Conservation (phyloP, 805 yeast species). For the Starmerella vitae region DNA sequence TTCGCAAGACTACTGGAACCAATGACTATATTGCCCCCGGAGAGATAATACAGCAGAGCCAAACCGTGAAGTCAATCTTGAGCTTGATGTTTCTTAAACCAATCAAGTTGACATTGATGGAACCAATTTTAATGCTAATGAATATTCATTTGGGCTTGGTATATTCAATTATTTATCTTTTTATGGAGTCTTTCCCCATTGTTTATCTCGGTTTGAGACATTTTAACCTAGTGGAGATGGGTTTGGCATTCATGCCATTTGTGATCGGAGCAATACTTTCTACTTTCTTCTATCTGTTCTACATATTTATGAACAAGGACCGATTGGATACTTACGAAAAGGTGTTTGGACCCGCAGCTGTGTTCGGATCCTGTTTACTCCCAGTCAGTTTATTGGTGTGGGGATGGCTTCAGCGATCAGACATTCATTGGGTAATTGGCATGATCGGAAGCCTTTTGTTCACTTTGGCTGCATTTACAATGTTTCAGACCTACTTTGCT, state of each 20-base stretch:
- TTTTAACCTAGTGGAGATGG: conserved; percentile 37
- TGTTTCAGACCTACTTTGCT: conserved; percentile 41
- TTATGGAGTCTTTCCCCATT: conserved; percentile 51
- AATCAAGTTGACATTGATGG: conserved; percentile 33
- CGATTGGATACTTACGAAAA: conserved; percentile 8
- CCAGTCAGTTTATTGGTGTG: conserved; percentile 40
- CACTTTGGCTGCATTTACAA: conserved; percentile 31
- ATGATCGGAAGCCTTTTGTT: conserved; percentile 34
- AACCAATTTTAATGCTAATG: conserved; percentile 45
- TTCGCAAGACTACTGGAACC: conserved; percentile 33
- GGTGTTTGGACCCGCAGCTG: conserved; percentile 24
- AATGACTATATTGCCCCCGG: conserved; percentile 13
- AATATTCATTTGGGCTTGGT: conserved; percentile 39
- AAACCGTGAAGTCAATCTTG: conserved; percentile 2
- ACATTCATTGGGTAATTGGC: conserved; percentile 34
- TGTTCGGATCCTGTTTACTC: conserved; percentile 32
- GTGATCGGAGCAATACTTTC: conserved; percentile 36
- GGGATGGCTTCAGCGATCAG: conserved; percentile 38
- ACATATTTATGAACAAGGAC: conserved; percentile 3
- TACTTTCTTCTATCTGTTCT: conserved; percentile 12
- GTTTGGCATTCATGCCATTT: conserved; percentile 36
- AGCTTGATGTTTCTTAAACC: conserved; percentile 28
- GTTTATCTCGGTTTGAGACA: conserved; percentile 35
- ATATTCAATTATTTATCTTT: conserved; percentile 41
- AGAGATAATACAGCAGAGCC: conserved; percentile 8